Base-by-base conservation (phyloP, 116 monocot genomes). In the Thalassia testudinum region DNA sequence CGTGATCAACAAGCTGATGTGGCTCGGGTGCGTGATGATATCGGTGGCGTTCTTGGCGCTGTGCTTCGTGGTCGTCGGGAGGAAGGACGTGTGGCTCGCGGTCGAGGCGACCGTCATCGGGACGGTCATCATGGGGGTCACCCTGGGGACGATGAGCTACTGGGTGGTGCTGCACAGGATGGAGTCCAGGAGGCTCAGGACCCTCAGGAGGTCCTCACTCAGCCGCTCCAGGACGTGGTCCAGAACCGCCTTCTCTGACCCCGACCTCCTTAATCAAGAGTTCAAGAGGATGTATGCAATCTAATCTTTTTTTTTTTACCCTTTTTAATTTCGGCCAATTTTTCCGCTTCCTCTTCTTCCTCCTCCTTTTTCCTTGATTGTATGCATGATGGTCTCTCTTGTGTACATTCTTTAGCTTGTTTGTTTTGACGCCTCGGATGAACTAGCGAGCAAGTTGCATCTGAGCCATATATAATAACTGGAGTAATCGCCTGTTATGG, bases 1-100 rank as follows among this genome's bases (percentile, higher is more conserved):
- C 13, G 75, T 91, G 12, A 85, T 91, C 25, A 91, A 85, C 71
- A 91, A 85, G 67, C 50, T 91, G 24, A 85, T 91, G 91, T 91
- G 91, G 91, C 57, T 85, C n/a, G 91, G 85, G 7, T 91, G 86
- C 58, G 73, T 91, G 37, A 56, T 91, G 15, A 66, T 82, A 7
- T 73, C 78, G 7, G 69, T 82, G 22, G 56, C 91, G 18, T 91
- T 91, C 56, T 62, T 91, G 14, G 70, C 86, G 0, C 73, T 91
- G 6, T 76, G 70, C 22, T 91, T 79, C 53, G 50, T 91, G 26
- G 82, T 79, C 1, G 91, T 85, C 1, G 91, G 91, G 7, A 15
- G 22, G 0, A 23, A 45, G 18, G 78, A 71, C 40, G 57, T 42
- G 56, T 78, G 81, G 91, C 43, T 91, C 24, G 91, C 85, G 24